Base-by-base conservation (phyloP, 306 rosid species). In the Gastrolobium villosum region DNA sequence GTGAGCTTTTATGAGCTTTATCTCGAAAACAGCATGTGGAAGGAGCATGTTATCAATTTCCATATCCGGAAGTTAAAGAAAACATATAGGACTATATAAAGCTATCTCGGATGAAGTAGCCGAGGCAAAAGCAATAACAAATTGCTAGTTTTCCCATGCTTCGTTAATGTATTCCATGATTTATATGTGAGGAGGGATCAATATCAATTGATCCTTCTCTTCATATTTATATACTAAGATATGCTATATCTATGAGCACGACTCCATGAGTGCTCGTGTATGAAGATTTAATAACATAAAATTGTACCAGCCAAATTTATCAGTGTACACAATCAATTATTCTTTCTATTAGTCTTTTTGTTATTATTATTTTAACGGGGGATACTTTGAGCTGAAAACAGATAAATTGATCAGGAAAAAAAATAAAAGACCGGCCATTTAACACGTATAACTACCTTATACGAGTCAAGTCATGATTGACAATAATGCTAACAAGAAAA, bases 1-100 rank as follows among this genome's bases (percentile, higher is more conserved):
- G 88, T 75, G 7, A 75, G 54, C 56, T 87, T 87, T 65, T 78
- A 74, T 46, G 90, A 90, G 87, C 13, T 31, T 34, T 78, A 78
- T 78, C 79, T 82, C n/a, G 90, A 84, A 3, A 73, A 52, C 11
- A 71, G 31, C 71, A 53, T 14, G 7, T 88, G 96, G 93, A 87
- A 91, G 83, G 91, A 87, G 52, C 81, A 84, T 56, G 78, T 82
- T 59, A 62, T 79, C 43, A 79, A 74, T 65, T 88, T 79, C 83
- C 6, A 5, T 39, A 79, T 90, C n/a, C 82, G 71, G 50, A 76
- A 81, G 64, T 79, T 46, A 13, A 74, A 74, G n/a, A 1, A 34
- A 35, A 74, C 50, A 43, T 3, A 32, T 14, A 70, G 48, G 48
- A 62, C 44, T 65, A 3, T 39, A 26, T 30, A 41, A 44, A 77